phyloP scores from a whole-genome alignment of 805 yeast species.

The Spathaspora sp. region DNA sequence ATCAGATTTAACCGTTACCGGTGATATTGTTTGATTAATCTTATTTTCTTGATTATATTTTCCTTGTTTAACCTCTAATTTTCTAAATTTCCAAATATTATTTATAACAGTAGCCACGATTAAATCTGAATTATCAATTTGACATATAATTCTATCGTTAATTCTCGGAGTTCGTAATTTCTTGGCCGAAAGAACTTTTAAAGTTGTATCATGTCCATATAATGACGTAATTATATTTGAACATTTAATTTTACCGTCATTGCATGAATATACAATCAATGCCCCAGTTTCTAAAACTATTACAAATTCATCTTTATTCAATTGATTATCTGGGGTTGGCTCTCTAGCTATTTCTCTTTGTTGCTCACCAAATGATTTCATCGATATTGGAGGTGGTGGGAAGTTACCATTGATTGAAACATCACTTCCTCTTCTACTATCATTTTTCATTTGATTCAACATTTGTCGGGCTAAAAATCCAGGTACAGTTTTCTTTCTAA shows the following conservation, averaged over 20 bases:
- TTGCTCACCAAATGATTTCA: slow-evolving; percentile 9
- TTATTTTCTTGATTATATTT: slow-evolving; percentile 34
- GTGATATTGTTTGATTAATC: background rate
- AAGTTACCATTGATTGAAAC: slow-evolving; percentile 31
- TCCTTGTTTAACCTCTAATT: slow-evolving; percentile 45
- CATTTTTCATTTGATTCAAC: slow-evolving; percentile 12
- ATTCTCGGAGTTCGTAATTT: slow-evolving; percentile 68
- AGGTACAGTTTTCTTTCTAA: slow-evolving; percentile 52
- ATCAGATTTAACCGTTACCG: background rate
- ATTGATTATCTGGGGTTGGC: slow-evolving; percentile 6
- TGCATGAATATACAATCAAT: slow-evolving; percentile 46
- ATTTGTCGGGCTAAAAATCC: slow-evolving; percentile 38
- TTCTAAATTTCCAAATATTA: slow-evolving; percentile 60
- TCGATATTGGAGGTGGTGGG: slow-evolving; percentile 23
- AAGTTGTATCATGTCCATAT: slow-evolving; percentile 11
- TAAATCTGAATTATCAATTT: slow-evolving; percentile 40
- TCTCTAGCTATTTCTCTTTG: slow-evolving; percentile 1
- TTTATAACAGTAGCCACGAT: slow-evolving; percentile 63
- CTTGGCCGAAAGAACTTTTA: slow-evolving; percentile 45
- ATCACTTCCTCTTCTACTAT: slow-evolving; percentile 30
- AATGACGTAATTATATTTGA: slow-evolving; percentile 21
- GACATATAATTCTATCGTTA: slow-evolving; percentile 64
- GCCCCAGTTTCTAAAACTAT: slow-evolving; percentile 51
- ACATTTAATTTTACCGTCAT: slow-evolving; percentile 40
- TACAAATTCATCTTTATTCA: slow-evolving; percentile 44